Percentiles rank a stretch among this genome's conserved stretches.
Evolutionary conservation across 805 yeast genomes (phyloP).

Genomic region (Candida dajiaensis): DNA sequence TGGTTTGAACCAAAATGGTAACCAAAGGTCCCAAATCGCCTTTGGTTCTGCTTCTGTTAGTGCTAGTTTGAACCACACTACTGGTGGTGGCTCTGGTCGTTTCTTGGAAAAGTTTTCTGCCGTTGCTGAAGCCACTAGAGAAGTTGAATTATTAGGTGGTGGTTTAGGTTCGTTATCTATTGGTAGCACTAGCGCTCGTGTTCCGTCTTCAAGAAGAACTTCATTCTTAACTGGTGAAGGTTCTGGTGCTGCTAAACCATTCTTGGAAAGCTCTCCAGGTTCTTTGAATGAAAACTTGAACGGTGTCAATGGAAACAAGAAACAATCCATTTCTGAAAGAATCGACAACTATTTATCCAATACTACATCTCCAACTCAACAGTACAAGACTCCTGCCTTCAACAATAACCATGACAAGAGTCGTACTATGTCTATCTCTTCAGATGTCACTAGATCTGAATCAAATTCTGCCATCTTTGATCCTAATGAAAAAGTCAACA

Average conservation of each 20-base stretch:
- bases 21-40: conserved; percentile 22
- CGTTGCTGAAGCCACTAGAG: conserved; percentile 66
- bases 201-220: conserved; percentile 43
- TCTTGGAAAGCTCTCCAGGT: conserved; percentile 22
- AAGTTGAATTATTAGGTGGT: conserved; percentile 44
- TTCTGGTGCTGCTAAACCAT: conserved; percentile 18
- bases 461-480: conserved; percentile 29
- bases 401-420: conserved; percentile 3
- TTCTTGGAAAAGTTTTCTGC: conserved; percentile 59
- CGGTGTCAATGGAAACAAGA: conserved; percentile 13
- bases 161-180: conserved; percentile 37
- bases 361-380: conserved; percentile 40
- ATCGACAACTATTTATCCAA: conserved; percentile 47
- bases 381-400: conserved; percentile 22
- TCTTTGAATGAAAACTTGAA: conserved; percentile 26
- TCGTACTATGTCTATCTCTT: conserved; percentile 21
- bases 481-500: conserved; percentile 16
- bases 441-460: conserved; percentile 28
- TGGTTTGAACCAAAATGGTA: conserved; percentile 17
- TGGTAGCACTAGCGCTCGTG: conserved; percentile 27
- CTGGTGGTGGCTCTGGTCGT: conserved; percentile 29
- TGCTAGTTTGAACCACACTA: conserved; percentile 31
- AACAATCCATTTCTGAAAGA: conserved; percentile 39
- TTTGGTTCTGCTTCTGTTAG: conserved; percentile 60
- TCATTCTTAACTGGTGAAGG: conserved; percentile 37